Base-by-base conservation (phyloP, 1,139 yeast genomes). In the Taphrina deformans region DNA sequence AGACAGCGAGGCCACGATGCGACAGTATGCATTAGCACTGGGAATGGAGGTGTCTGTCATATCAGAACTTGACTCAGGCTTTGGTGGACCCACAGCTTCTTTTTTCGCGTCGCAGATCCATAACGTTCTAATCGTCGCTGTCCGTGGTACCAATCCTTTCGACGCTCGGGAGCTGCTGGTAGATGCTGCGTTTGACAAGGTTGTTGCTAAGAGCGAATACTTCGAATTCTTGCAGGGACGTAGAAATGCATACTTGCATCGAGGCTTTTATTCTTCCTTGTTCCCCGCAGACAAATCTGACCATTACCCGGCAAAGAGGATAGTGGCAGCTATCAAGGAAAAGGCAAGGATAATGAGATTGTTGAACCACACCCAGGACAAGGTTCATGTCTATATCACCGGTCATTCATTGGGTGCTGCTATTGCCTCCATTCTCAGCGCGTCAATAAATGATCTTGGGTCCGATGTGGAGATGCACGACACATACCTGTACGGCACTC, bases 381-480 rank as follows among this genome's bases (percentile, higher is more conserved):
- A 45, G 14, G 18, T 62, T 6, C 62, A 38, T 6, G 50, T 62
- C 21, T 62, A 29, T 27, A 61, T 62, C 29, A 46, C 65, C n/a
- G 65, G 65, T 7, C 65, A 62, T 38, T 41, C 55, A 18, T 50
- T 62, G 21, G 65, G 65, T n/a, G 65, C 62, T 14, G 65, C 62
- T 16, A 24, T 62, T 16, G 65, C 62, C 9, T 40, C 62, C 2
- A 29, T 62, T 18, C 41, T 62, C 7, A 29, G 48, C 38, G 65
- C 55, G 5, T 31, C 53, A 23, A 14, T 55, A 5, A 16, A n/a
- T 16, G 52, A 44, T 21, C 40, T 62, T 14, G 55, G 55, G 9
- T 7, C 29, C 3, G 38, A 46, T n/a, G 41, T 45, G 2, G 23
- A 12, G n/a, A 10, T 62, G n/a, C 18, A 55, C 6, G 56, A 35